Conservation (phyloP, 2,329 filamentous ascomycete species). For the Botryosphaeria dothidea region DNA sequence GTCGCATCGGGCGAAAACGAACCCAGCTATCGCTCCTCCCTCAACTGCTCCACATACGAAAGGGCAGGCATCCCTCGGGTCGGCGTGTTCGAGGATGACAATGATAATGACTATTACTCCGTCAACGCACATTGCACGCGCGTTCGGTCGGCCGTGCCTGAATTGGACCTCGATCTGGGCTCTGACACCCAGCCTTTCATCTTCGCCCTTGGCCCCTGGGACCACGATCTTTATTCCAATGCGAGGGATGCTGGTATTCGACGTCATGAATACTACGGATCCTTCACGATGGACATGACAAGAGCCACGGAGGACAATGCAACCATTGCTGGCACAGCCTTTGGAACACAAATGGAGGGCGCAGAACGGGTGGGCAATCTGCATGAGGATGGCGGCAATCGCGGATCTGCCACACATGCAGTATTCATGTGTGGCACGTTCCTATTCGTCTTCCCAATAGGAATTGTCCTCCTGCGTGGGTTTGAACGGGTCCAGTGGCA, state of each 20-base stretch:
- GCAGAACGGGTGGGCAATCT: not conserved
- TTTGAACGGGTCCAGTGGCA: slow-evolving; percentile 58
- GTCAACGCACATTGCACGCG: slow-evolving; percentile 56
- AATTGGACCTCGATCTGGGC: slow-evolving; percentile 47
- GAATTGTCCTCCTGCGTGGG: slow-evolving; percentile 55
- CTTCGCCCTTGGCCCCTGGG: slow-evolving; percentile 57
- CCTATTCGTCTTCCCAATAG: slow-evolving; percentile 58
- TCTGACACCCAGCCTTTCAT: slow-evolving; percentile 53
- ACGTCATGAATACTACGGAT: slow-evolving; percentile 56
- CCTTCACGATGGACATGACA: slow-evolving; percentile 58
- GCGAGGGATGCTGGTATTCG: slow-evolving; percentile 47
- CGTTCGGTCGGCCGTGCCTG: slow-evolving; percentile 50
- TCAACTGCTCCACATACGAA: slow-evolving; percentile 41
- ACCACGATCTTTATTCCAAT: slow-evolving; percentile 46
- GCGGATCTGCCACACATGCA: slow-evolving; percentile 34
- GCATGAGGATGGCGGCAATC: slow-evolving; percentile 28
- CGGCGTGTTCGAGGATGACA: slow-evolving; percentile 27
- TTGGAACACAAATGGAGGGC: slow-evolving; percentile 21
- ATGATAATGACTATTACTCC: slow-evolving; percentile 32
- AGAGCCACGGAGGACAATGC: slow-evolving; percentile 42
- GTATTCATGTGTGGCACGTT: slow-evolving; percentile 58
- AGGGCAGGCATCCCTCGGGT: slow-evolving; percentile 47
- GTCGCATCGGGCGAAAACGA: slow-evolving; percentile 54
- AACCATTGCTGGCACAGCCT: slow-evolving; percentile 25
- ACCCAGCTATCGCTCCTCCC: slow-evolving; percentile 47